Conservation (phyloP, 148 eudicot genomes). For the Rhododendron henanense region DNA sequence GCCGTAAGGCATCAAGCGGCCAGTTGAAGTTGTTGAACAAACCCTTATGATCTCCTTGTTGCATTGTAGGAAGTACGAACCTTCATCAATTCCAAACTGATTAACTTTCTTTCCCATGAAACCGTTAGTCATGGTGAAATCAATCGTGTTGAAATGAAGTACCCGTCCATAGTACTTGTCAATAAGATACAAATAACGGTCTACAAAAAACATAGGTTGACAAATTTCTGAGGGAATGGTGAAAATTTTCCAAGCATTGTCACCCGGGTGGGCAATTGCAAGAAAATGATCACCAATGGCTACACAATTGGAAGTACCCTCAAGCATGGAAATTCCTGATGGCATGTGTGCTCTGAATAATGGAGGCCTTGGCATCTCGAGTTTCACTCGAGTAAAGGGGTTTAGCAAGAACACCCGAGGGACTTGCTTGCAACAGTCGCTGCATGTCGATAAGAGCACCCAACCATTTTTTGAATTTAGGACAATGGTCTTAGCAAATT, state of each 20-base stretch:
- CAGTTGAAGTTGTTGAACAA: neutral
- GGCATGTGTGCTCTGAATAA: too few relatives aligned
- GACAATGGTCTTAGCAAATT: neutral
- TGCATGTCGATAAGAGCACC: neutral
- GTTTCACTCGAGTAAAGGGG: too few relatives aligned
- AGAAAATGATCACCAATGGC: too few relatives aligned
- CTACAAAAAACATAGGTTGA: neutral
- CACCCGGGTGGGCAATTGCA: too few relatives aligned
- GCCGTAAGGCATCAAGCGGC: neutral
- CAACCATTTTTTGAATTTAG: too few relatives aligned
- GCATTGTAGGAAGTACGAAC: neutral
- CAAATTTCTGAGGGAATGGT: too few relatives aligned
- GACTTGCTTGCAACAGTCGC: neutral
- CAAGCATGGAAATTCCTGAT: too few relatives aligned
- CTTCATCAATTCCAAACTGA: neutral
- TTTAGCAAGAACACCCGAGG: neutral
- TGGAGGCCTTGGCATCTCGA: neutral
- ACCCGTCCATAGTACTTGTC: neutral
- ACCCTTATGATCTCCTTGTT: neutral
- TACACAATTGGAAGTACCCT: too few relatives aligned
- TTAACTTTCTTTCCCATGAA: neutral
- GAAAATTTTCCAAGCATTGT: too few relatives aligned
- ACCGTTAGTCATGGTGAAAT: too few relatives aligned
- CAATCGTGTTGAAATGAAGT: too few relatives aligned
- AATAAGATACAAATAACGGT: neutral